Percentiles rank a stretch among this genome's conserved stretches.
phyloP scores from a whole-genome alignment of 2,329 filamentous ascomycete genomes.

The Hymenoscyphus linearis region DNA sequence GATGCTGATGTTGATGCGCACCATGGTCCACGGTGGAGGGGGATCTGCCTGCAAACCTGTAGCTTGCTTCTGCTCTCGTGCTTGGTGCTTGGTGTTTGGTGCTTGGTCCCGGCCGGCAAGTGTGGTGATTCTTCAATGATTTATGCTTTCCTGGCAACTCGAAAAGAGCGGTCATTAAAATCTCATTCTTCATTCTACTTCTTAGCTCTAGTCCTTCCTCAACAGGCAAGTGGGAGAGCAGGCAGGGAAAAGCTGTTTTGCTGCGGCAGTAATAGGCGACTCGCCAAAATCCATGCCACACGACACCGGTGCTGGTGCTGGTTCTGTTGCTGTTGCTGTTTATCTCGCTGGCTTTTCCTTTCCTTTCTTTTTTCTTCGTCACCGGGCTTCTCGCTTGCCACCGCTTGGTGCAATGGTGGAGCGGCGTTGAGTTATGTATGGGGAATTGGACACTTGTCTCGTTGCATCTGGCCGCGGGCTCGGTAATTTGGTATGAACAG shows the following conservation, averaged over 20 bases:
- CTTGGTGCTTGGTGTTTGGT: constrained; percentile 14
- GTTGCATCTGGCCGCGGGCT: neutral
- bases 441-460: neutral
- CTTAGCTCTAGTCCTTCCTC: neutral
- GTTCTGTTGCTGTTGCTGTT: too few species aligned
- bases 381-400: neutral
- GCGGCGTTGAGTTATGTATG: neutral
- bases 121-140: constrained; percentile 11
- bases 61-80: too few species aligned
- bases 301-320: neutral
- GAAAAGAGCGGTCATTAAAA: constrained; percentile 7
- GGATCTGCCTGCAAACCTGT: constrained; percentile 25
- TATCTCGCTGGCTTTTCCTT: too few species aligned
- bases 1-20: constrained; percentile 9
- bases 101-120: constrained; percentile 21
- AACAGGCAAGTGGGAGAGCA: neutral
- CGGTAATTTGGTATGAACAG: neutral
- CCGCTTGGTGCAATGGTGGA: neutral
- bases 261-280: neutral
- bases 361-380: neutral
- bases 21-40: constrained; percentile 10
- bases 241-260: neutral
- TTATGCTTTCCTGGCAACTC: constrained; percentile 14
- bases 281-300: neutral
- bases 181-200: neutral